These are phyloP conservation scores for Plantago major DNA, from an alignment of 257 asterid species.

Conservation along the genomic window DNA sequence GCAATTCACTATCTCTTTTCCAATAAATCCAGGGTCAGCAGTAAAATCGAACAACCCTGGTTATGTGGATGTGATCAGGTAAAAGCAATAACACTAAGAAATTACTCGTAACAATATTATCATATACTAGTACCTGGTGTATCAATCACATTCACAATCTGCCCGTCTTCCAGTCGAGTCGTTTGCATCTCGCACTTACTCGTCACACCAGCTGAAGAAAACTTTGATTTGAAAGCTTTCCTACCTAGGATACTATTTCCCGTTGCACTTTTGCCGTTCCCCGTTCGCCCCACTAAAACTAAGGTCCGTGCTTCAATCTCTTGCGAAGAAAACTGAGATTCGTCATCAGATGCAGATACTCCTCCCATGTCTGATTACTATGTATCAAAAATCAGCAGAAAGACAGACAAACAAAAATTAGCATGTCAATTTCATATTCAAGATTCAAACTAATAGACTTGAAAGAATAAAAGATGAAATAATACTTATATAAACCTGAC, in stretches of 20 bases:
- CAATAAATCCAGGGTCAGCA: constrained; percentile 40
- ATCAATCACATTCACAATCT: constrained; percentile 68
- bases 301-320: constrained; percentile 48
- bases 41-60: constrained; percentile 60
- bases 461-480: no score
- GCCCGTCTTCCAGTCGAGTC: constrained; percentile 49
- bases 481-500: no score
- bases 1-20: constrained; percentile 64
- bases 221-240: constrained; percentile 60
- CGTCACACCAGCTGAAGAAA: constrained; percentile 76
- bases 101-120: background rate
- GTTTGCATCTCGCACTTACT: constrained; percentile 63
- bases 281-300: constrained; percentile 82
- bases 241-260: constrained; percentile 68
- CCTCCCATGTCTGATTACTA: constrained; percentile 20
- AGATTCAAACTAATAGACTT: no score
- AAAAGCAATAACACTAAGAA: constrained; percentile 1
- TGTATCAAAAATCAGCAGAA: no score
- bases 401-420: no score
- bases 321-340: constrained; percentile 66
- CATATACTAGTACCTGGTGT: constrained; percentile 53
- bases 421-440: no score
- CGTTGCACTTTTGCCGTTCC: constrained; percentile 92
- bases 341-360: constrained; percentile 48
- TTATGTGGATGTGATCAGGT: no score